A percentile compares a stretch with the other conserved stretches of the same genome.
phyloP scores from a whole-genome alignment of 345 rosid species.

The Citrus glauca region DNA sequence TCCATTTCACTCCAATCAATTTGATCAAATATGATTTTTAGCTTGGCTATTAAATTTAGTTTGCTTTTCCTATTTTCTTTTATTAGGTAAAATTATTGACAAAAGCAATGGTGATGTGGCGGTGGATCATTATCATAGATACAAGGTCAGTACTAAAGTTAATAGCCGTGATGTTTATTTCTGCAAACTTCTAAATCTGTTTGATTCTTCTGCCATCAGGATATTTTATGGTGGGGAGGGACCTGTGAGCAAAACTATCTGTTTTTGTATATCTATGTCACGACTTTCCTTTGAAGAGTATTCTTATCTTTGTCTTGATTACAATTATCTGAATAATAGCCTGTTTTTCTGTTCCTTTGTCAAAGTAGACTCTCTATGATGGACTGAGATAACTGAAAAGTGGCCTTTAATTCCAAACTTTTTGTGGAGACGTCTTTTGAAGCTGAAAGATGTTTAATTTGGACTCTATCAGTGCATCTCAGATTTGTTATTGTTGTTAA shows the following conservation, averaged over 20 bases:
- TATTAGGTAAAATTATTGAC: conserved; percentile 60
- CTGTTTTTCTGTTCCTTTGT: neutral
- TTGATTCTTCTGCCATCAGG: neutral
- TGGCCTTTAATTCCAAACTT: neutral
- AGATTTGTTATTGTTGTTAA: neutral
- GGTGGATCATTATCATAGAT: conserved; percentile 71
- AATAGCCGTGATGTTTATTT: neutral
- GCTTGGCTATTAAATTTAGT: neutral
- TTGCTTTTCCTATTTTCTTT: neutral
- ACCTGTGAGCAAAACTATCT: neutral
- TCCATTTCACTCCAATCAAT: neutral
- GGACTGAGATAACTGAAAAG: neutral
- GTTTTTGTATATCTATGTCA: neutral
- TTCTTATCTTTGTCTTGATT: neutral
- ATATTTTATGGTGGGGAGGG: neutral
- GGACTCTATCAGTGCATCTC: neutral
- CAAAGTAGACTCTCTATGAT: neutral
- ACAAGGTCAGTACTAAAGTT: conserved; percentile 45
- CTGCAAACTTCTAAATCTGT: neutral
- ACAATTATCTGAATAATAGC: neutral
- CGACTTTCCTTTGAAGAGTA: neutral
- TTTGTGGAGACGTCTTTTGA: neutral
- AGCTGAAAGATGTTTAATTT: neutral
- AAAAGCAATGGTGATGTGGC: conserved; percentile 76
- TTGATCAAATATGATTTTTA: neutral